These are phyloP conservation scores for Picochlorum sp. DNA, from an alignment of 139 green algal species.

Conservation along the genomic window DNA sequence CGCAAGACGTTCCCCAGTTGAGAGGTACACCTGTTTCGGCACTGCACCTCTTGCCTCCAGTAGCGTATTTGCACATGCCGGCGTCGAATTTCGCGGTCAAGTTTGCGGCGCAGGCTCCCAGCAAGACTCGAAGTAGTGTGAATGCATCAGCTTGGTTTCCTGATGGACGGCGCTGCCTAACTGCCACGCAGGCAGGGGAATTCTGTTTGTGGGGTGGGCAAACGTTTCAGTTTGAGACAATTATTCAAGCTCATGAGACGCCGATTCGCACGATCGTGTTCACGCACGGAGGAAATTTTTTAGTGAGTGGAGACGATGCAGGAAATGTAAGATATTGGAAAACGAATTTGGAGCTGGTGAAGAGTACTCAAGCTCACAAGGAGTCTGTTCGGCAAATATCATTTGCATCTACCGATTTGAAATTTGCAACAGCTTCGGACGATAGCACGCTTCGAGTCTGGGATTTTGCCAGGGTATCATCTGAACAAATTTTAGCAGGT, in stretches of 20 bases:
- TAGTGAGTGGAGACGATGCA: slow-evolving; percentile 71
- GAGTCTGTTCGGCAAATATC: slow-evolving; percentile 52
- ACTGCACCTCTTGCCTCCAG: slow-evolving; percentile 50
- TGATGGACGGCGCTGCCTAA: slow-evolving; percentile 77
- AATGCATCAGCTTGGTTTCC: slow-evolving; percentile 71
- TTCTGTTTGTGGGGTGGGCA: slow-evolving; percentile 80
- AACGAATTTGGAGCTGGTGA: slow-evolving; percentile 55
- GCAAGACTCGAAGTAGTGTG: slow-evolving; percentile 63
- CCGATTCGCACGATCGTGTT: slow-evolving; percentile 55
- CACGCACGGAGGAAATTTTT: slow-evolving; percentile 62
- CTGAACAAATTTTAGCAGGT: slow-evolving; percentile 50
- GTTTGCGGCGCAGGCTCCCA: slow-evolving; percentile 66
- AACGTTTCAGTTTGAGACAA: slow-evolving; percentile 79
- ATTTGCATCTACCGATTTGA: slow-evolving; percentile 67
- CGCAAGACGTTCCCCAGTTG: slow-evolving; percentile 4
- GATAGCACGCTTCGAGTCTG: slow-evolving; percentile 75
- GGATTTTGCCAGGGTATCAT: slow-evolving; percentile 47
- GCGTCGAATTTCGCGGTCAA: slow-evolving; percentile 56
- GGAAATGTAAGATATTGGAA: slow-evolving; percentile 62
- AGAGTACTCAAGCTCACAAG: slow-evolving; percentile 43
- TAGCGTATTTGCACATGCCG: slow-evolving; percentile 51
- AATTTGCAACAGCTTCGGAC: slow-evolving; percentile 77
- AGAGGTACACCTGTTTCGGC: slow-evolving; percentile 17
- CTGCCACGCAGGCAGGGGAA: slow-evolving; percentile 66
- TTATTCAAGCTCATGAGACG: slow-evolving; percentile 74